Conservation (phyloP, 768 basidiomycete genomes). For the Panaeolus cyanescens region DNA sequence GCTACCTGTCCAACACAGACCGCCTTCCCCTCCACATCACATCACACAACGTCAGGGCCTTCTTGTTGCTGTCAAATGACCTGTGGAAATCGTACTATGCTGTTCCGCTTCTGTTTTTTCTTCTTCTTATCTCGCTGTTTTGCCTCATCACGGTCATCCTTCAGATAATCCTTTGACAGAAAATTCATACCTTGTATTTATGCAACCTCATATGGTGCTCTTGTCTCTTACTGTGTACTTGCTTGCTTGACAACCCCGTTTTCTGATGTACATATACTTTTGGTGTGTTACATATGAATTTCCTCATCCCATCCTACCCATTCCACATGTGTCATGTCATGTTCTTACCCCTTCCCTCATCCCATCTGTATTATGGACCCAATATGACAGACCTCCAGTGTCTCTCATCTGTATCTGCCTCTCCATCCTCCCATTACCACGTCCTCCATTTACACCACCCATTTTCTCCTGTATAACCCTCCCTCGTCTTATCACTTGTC, state of each 20-base stretch:
- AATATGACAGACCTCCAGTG: not conserved
- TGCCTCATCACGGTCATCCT: not conserved
- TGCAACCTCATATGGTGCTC: not conserved
- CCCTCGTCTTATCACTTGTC: too few relatives aligned
- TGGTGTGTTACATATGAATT: too few relatives aligned
- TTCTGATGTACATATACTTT: not conserved
- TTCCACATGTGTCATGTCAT: too few relatives aligned
- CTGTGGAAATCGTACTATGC: constrained; percentile 1
- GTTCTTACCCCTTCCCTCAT: not conserved
- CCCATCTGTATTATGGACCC: not conserved
- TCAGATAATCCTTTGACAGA: not conserved
- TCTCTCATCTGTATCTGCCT: not conserved
- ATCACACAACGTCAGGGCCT: not conserved
- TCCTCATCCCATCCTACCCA: too few relatives aligned
- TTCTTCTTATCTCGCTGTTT: too few relatives aligned
- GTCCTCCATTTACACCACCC: not conserved
- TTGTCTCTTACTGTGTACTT: not conserved
- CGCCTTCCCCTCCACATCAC: not conserved
- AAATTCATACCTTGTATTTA: not conserved
- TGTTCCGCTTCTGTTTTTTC: too few relatives aligned
- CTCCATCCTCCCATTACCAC: not conserved
- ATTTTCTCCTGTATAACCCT: not conserved
- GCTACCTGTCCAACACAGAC: not conserved
- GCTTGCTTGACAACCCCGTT: not conserved
- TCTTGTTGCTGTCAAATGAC: constrained; percentile 1